phyloP scores from a whole-genome alignment of 148 eudicot species.

The Camellia sinensis region DNA sequence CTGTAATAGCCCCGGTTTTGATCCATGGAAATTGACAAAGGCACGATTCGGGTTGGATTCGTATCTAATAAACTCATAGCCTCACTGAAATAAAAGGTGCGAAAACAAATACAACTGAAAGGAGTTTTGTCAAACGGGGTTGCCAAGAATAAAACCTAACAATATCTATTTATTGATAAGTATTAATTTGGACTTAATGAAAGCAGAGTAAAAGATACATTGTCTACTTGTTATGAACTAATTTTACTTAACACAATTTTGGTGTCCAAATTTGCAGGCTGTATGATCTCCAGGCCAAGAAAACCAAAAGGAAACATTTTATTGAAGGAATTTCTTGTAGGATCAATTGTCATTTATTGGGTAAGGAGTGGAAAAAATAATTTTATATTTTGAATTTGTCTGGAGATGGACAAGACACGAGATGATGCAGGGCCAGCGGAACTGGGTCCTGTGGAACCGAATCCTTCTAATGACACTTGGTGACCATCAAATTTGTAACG shows the following conservation, averaged over 20 bases:
- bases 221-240: background rate
- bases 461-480: conserved; percentile 21
- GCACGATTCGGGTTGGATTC: no score
- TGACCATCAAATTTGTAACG: conserved; percentile 27
- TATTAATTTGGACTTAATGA: background rate
- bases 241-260: background rate
- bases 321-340: background rate
- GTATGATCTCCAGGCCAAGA: background rate
- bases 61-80: no score
- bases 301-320: conserved; percentile 4
- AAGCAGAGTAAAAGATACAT: background rate
- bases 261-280: background rate
- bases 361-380: conserved; percentile 24
- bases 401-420: conserved; percentile 33
- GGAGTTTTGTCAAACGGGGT: no score
- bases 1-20: no score
- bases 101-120: no score
- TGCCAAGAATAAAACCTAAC: no score
- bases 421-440: conserved; percentile 12
- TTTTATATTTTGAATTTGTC: conserved; percentile 16
- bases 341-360: conserved; percentile 4
- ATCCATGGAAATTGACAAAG: no score
- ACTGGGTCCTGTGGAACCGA: conserved; percentile 9
- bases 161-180: background rate
- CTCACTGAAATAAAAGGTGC: no score